Conservation (phyloP, 2,329 filamentous ascomycete genomes). For the Arachnopeziza araneosa region DNA sequence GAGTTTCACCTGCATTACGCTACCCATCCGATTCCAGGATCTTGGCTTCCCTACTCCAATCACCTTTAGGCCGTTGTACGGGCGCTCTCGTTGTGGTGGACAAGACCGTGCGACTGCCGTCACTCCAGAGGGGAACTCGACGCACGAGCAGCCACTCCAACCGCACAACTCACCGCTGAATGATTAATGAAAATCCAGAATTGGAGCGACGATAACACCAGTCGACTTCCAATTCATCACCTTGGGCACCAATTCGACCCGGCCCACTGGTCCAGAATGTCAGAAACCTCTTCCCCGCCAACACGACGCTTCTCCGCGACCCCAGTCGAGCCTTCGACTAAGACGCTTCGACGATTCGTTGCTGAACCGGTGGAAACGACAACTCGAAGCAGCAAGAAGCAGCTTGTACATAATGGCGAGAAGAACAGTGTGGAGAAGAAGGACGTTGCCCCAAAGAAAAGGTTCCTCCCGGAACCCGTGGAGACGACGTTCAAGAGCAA, state of each 20-base stretch:
- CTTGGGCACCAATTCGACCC: not conserved
- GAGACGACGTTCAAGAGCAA: constrained; percentile 64
- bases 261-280: constrained; percentile 13
- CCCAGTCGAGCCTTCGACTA: constrained; percentile 31
- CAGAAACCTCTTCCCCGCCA: constrained; percentile 25
- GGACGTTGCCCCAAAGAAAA: constrained; percentile 39
- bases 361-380: constrained; percentile 39
- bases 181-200: not conserved
- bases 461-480: constrained; percentile 64
- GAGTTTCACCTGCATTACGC: not conserved
- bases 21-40: not conserved
- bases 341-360: constrained; percentile 33
- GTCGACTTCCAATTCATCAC: not conserved
- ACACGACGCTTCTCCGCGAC: constrained; percentile 29
- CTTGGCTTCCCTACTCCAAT: not conserved
- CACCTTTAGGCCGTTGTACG: not conserved
- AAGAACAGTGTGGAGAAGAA: constrained; percentile 23
- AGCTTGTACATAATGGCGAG: constrained; percentile 15
- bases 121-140: not conserved
- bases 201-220: not conserved
- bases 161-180: not conserved
- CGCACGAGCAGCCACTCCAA: not conserved
- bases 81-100: not conserved
- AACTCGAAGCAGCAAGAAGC: constrained; percentile 34
- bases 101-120: not conserved